These are phyloP conservation scores for Apiospora kogelbergensis DNA, from an alignment of 2,329 filamentous ascomycete species.

Conservation along the genomic window DNA sequence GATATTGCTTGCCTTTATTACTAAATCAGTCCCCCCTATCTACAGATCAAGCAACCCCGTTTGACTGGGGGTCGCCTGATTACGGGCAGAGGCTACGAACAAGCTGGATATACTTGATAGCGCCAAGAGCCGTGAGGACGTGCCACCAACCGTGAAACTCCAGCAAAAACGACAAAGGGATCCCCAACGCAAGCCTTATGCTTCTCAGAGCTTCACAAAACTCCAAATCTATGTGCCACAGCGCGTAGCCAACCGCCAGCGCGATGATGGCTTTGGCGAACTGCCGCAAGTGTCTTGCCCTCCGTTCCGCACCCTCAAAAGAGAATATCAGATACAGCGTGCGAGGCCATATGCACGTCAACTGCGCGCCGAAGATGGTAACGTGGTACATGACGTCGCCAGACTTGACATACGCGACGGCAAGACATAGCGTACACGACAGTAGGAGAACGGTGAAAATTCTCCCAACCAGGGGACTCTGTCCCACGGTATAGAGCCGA, in stretches of 20 bases:
- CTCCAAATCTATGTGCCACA: constrained; percentile 60
- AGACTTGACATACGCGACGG: constrained; percentile 41
- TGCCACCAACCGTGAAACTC: constrained; percentile 68
- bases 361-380: constrained; percentile 36
- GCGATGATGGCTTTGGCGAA: constrained; percentile 30
- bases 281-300: constrained; percentile 12
- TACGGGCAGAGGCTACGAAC: not conserved
- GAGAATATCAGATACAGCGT: constrained; percentile 35
- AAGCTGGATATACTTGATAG: constrained; percentile 41
- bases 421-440: constrained; percentile 39
- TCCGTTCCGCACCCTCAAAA: constrained; percentile 24
- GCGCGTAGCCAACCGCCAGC: constrained; percentile 45
- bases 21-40: not conserved
- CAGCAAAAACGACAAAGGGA: constrained; percentile 55
- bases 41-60: too few species aligned
- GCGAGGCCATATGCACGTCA: constrained; percentile 20
- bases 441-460: constrained; percentile 38
- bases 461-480: constrained; percentile 33
- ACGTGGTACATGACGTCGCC: constrained; percentile 44
- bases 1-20: not conserved
- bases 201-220: constrained; percentile 48
- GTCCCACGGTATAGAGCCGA: constrained; percentile 44
- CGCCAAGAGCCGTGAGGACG: constrained; percentile 56
- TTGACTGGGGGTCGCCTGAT: not conserved
- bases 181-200: constrained; percentile 44